A percentile compares a stretch with the other conserved stretches of the same genome.
These are phyloP conservation scores for Dictyostelium purpureum DNA, from an alignment of 78 protist species.

Conservation along the genomic window DNA sequence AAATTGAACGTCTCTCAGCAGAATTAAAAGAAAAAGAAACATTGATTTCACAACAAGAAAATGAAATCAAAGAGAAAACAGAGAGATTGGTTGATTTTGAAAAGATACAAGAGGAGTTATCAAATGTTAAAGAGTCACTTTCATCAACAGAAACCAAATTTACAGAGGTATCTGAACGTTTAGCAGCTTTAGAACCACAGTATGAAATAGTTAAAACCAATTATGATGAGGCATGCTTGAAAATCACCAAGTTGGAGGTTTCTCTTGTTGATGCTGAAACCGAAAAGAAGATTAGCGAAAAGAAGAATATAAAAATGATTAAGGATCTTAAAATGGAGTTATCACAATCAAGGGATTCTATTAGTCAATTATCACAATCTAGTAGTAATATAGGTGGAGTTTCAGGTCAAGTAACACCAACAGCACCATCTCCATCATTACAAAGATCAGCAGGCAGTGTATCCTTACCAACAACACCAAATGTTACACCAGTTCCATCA, in stretches of 20 bases:
- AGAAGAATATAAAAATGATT: conserved; percentile 50
- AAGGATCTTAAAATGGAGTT: conserved; percentile 63
- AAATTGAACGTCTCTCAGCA: not conserved
- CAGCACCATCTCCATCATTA: not conserved
- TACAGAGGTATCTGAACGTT: not conserved
- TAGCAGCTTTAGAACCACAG: not conserved
- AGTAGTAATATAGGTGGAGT: not conserved
- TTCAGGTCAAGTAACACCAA: not conserved
- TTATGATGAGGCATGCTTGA: not conserved
- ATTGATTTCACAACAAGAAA: not conserved
- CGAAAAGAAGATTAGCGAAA: conserved; percentile 48
- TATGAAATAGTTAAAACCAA: conserved; percentile 14
- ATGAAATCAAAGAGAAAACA: not conserved
- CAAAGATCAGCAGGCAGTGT: conserved; percentile 10
- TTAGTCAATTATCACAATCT: conserved; percentile 33
- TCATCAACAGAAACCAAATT: not conserved
- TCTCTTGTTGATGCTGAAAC: conserved; percentile 49
- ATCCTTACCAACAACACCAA: conserved; percentile 53
- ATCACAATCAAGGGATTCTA: conserved; percentile 30
- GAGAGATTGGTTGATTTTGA: not conserved
- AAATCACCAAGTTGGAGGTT: conserved; percentile 24
- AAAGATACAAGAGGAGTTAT: not conserved
- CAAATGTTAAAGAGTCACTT: not conserved
- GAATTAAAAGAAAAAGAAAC: not conserved
- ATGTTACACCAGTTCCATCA: conserved; percentile 19